Evolutionary conservation across 2,329 filamentous ascomycete species (phyloP).

Genomic region (Bipolaris bicolor): DNA sequence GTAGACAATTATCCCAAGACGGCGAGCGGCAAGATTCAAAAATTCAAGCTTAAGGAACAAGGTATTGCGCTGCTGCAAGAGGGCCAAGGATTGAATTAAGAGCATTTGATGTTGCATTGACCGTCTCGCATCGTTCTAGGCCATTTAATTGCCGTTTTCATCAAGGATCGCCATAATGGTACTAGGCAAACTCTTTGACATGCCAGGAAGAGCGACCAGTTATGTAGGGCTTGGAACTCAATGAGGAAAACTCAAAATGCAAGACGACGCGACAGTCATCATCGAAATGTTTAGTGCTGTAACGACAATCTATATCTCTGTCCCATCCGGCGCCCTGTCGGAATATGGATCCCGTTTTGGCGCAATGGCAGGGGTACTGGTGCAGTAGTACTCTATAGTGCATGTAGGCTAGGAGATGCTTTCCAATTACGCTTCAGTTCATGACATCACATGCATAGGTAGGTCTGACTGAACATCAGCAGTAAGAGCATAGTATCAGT

Average conservation of each 20-base stretch:
- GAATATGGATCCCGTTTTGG: not conserved
- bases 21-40: constrained; percentile 95
- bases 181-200: no score
- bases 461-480: not conserved
- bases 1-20: constrained; percentile 88
- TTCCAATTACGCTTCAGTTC: not conserved
- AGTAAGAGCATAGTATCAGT: not conserved
- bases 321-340: not conserved
- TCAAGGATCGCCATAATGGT: not conserved
- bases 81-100: constrained; percentile 24
- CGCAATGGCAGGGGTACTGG: not conserved
- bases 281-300: not conserved
- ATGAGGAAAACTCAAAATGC: not conserved
- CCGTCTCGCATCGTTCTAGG: no score
- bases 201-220: no score
- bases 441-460: not conserved
- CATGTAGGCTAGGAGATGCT: not conserved
- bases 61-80: constrained; percentile 51
- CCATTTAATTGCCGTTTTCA: not conserved
- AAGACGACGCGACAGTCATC: not conserved
- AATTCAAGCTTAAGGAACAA: constrained; percentile 79
- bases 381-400: not conserved
- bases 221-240: no score
- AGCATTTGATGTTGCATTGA: not conserved
- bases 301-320: not conserved